Percentiles rank a stretch among this genome's conserved stretches.
These are phyloP conservation scores for Aspergillus sp. DNA, from an alignment of 2,329 filamentous ascomycete species.

Conservation along the genomic window DNA sequence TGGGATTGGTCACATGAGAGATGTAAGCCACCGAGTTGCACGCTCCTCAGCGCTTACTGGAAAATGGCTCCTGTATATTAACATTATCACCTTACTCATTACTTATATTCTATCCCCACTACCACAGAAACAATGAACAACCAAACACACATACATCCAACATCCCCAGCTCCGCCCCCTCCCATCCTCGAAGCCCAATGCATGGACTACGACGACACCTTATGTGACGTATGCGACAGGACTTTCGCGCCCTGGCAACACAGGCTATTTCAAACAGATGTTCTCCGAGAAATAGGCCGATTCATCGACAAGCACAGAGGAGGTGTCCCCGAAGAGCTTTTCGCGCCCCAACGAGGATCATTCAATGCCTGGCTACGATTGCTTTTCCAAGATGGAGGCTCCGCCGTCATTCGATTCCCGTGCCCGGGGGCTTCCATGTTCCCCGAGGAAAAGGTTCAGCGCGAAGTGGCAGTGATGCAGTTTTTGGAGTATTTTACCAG, in stretches of 20 bases:
- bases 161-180: not conserved
- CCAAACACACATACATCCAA: too few relatives aligned
- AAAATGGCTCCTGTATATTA: too few relatives aligned
- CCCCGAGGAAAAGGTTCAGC: slow-evolving; percentile 37
- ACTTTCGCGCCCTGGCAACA: slow-evolving; percentile 13
- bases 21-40: too few relatives aligned
- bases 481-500: slow-evolving; percentile 20
- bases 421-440: slow-evolving; percentile 23
- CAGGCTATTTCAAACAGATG: slow-evolving; percentile 10
- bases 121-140: too few relatives aligned
- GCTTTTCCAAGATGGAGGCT: slow-evolving; percentile 19
- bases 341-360: slow-evolving; percentile 10
- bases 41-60: too few relatives aligned
- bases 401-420: slow-evolving; percentile 24
- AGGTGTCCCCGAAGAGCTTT: slow-evolving; percentile 16
- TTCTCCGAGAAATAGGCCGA: slow-evolving; percentile 10
- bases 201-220: slow-evolving; percentile 21
- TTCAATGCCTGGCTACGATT: slow-evolving; percentile 26
- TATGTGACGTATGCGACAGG: slow-evolving; percentile 17
- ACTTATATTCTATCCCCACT: too few relatives aligned
- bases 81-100: too few relatives aligned
- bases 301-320: slow-evolving; percentile 18
- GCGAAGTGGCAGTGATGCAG: slow-evolving; percentile 26
- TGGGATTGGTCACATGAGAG: too few relatives aligned
- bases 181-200: not conserved